Conservation (phyloP, 768 basidiomycete genomes). For the Boletus pseudopeckii region DNA sequence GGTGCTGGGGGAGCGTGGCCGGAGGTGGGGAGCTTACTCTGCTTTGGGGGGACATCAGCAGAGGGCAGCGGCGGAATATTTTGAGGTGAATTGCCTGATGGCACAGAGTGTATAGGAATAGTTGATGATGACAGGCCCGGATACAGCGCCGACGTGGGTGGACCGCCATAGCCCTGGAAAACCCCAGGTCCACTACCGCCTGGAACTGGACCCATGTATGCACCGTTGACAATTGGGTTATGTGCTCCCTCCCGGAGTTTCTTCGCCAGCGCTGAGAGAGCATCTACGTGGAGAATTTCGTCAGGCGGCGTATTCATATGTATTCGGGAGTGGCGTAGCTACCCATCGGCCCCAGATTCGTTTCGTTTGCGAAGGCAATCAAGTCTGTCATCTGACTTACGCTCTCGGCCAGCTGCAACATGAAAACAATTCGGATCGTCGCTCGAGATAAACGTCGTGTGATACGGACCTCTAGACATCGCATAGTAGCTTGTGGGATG, state of each 20-base stretch:
- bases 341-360: conserved; percentile 63
- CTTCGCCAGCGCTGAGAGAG: conserved; percentile 40
- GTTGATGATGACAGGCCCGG: conserved; percentile 38
- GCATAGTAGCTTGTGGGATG: conserved; percentile 85
- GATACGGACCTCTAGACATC: conserved; percentile 69
- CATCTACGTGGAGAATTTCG: conserved; percentile 36
- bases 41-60: conserved; percentile 58
- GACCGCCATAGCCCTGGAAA: conserved; percentile 25
- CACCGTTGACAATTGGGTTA: conserved; percentile 14
- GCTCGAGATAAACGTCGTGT: background rate
- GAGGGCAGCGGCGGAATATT: conserved; percentile 43
- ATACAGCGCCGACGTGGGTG: conserved; percentile 46
- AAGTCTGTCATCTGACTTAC: conserved; percentile 78
- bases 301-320: conserved; percentile 22
- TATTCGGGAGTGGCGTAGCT: conserved; percentile 33
- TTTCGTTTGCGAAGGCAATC: conserved; percentile 59
- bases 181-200: conserved; percentile 20
- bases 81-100: conserved; percentile 47
- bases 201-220: conserved; percentile 17
- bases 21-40: conserved; percentile 54
- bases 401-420: conserved; percentile 68
- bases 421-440: conserved; percentile 3
- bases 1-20: conserved; percentile 39
- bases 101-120: conserved; percentile 43
- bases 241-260: conserved; percentile 34